A percentile compares a stretch with the other conserved stretches of the same genome.
phyloP scores from a whole-genome alignment of 2,329 filamentous ascomycete genomes.

The Coniochaeta ligniaria region DNA sequence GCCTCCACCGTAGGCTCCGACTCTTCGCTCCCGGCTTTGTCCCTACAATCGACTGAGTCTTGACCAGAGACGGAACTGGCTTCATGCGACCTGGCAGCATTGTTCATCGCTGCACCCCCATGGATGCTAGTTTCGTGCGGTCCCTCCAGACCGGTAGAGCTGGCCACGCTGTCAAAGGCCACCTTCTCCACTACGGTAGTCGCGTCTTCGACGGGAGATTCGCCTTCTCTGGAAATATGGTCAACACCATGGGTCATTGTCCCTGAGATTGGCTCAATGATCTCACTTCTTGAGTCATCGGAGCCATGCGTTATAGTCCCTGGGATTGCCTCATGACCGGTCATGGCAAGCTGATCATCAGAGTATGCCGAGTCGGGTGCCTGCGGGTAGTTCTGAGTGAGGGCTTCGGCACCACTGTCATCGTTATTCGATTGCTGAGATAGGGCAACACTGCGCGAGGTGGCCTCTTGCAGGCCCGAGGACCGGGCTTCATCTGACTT shows the following conservation, averaged over 20 bases:
- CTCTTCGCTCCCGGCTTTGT: background rate
- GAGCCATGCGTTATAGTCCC: slow-evolving; percentile 5
- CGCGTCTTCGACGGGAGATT: background rate
- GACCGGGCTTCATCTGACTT: background rate
- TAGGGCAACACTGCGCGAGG: background rate
- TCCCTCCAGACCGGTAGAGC: background rate
- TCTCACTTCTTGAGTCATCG: background rate
- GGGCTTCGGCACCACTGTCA: background rate
- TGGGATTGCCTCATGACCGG: slow-evolving; percentile 5
- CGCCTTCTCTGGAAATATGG: background rate
- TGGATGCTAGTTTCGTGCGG: background rate
- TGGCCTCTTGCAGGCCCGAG: background rate
- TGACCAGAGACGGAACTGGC: background rate
- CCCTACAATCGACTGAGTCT: background rate
- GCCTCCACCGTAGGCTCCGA: background rate
- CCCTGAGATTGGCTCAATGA: slow-evolving; percentile 7
- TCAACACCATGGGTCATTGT: slow-evolving; percentile 11
- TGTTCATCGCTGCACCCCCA: background rate
- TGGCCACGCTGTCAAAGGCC: background rate
- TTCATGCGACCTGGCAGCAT: background rate
- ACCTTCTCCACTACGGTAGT: background rate
- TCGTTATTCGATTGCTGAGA: background rate
- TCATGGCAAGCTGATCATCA: slow-evolving; percentile 4
- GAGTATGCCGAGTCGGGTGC: background rate
- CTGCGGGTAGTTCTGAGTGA: background rate